Evolutionary conservation across 2,329 filamentous ascomycete genomes (phyloP), one percentile per base, ranked within the genome.

Genomic region (Epichloe hybrida): DNA sequence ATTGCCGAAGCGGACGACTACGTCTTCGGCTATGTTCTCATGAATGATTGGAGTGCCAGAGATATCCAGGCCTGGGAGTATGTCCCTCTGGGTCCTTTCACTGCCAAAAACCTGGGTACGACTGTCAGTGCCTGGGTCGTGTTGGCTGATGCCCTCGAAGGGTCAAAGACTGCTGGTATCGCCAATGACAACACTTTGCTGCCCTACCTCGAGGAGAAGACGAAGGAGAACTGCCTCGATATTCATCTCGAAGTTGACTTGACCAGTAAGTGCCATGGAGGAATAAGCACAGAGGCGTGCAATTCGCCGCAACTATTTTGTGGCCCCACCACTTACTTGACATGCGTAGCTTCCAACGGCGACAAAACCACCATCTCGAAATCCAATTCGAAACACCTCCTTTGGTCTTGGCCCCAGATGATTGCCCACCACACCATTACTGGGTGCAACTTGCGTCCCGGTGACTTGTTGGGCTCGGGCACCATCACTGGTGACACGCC

Each of bases 321-420:
- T 21, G 20, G 12, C 15, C n/a, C 17, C 7, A n/a, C 8, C n/a
- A 13, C 31, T 36, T 2, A 17, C 11, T 15, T 34, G 11, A 23
- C 27, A 27, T 27, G 2, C 7, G 0, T n/a, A 69, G 65, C 66
- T 3, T 54, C 61, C 36, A 53, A 55, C 9, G 66, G 64, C 3
- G 56, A 62, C 44, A 66, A 61, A 44, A 65, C 59, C 2, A 59
- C 61, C n/a, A 59, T 70, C 12, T 61, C 57, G 13, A 59, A 57
- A 42, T 68, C 67, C 5, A 69, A 61, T 46, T 64, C 66, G 1
- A 63, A 57, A 20, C 65, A 73, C 48, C 71, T 93, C 1, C 73
- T 91, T 1, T 93, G 81, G 75, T 90, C 86, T 0, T 93, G 88
- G 69, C 77, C 84, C 0, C 88, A 93, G 62, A 90, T 91, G 86